These are phyloP conservation scores for Tuber microsphaerosporum DNA, from an alignment of 495 filamentous ascomycete species.

Conservation along the genomic window DNA sequence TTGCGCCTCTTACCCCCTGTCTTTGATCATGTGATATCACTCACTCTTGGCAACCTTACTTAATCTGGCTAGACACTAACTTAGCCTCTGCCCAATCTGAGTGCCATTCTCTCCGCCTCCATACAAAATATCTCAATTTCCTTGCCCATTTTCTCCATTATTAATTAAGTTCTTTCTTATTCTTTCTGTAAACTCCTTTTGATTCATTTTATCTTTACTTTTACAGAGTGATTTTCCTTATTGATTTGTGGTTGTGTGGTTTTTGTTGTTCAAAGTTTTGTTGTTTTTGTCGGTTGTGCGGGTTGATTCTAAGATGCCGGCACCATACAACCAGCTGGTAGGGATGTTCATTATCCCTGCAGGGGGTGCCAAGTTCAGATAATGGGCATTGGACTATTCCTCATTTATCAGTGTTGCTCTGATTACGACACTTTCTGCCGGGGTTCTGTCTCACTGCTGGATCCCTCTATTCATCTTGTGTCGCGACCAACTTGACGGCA, in stretches of 20 bases:
- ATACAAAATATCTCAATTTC: not conserved
- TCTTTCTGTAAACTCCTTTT: not conserved
- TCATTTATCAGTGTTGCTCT: no score
- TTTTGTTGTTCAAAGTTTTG: not conserved
- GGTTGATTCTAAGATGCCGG: not conserved
- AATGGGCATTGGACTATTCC: no score
- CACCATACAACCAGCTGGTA: no score
- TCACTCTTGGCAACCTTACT: not conserved
- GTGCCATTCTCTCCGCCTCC: not conserved
- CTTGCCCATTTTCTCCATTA: not conserved
- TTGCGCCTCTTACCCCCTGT: not conserved
- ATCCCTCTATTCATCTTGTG: no score
- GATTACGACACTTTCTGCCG: no score
- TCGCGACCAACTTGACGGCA: no score
- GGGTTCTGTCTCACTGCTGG: no score
- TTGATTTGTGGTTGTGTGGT: not conserved
- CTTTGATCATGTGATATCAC: not conserved
- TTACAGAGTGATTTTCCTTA: not conserved
- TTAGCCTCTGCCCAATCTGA: not conserved
- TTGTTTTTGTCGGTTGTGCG: not conserved
- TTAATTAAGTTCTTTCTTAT: not conserved
- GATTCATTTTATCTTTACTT: not conserved
- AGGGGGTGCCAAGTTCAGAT: no score
- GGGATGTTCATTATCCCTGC: no score
- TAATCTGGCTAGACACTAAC: not conserved